Conservation (phyloP, 371 early-diverging fungal genomes). For the Mortierella sp. region DNA sequence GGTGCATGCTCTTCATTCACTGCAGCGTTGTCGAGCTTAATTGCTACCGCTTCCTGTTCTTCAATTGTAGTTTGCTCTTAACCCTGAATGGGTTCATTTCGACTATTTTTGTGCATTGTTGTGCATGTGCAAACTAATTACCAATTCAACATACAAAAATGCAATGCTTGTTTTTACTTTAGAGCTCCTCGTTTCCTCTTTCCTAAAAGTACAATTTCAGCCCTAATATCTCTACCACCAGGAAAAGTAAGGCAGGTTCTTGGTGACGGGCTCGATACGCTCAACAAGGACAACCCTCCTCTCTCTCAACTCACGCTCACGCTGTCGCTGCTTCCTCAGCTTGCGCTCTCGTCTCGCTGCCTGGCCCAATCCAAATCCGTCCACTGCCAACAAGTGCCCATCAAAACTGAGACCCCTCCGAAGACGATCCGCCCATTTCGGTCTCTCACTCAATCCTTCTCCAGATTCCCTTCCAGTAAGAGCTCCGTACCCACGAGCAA, state of each 20-base stretch:
- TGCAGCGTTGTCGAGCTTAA: neutral
- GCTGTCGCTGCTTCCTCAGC: slow-evolving; percentile 39
- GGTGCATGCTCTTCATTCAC: neutral
- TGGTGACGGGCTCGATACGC: slow-evolving; percentile 52
- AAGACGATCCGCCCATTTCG: slow-evolving; percentile 47
- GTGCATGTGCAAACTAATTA: neutral
- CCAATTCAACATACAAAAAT: neutral
- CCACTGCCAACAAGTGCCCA: slow-evolving; percentile 32
- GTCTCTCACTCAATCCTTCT: slow-evolving; percentile 20
- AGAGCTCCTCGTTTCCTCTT: no score
- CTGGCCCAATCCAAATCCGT: slow-evolving; percentile 27
- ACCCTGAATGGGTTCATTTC: neutral
- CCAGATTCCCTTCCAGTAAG: slow-evolving; percentile 7
- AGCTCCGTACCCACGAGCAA: slow-evolving; percentile 29
- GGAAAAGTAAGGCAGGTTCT: slow-evolving; percentile 43
- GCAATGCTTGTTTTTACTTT: no score
- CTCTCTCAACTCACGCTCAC: slow-evolving; percentile 42
- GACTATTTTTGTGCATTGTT: slow-evolving; percentile 5
- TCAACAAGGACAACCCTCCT: slow-evolving; percentile 39
- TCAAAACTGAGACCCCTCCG: slow-evolving; percentile 48
- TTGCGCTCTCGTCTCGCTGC: slow-evolving; percentile 36
- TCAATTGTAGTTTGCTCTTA: neutral
- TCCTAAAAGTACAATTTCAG: no score
- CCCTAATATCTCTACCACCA: slow-evolving; percentile 30
- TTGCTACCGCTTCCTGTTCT: no score